phyloP scores from a whole-genome alignment of 2,329 filamentous ascomycete genomes.

The Emmonsiellopsis sp. region DNA sequence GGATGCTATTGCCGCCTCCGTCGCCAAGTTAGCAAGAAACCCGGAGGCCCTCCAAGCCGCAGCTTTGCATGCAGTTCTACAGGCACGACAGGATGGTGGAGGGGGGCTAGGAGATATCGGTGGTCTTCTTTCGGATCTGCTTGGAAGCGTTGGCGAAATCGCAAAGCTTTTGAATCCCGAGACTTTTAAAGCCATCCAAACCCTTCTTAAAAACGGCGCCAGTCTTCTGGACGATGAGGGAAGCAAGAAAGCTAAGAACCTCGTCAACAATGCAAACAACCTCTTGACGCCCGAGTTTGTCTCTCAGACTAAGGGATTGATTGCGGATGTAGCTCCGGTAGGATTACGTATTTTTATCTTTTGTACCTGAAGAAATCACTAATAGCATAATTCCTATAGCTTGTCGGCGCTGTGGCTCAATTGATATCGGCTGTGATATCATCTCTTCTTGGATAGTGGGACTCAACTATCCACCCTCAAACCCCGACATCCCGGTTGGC shows the following conservation, averaged over 20 bases:
- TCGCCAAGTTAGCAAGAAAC: not conserved
- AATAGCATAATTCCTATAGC: not conserved
- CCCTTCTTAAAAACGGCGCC: not conserved
- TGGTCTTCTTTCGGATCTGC: not conserved
- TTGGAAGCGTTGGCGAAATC: not conserved
- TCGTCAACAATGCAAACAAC: conserved; percentile 1
- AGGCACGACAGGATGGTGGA: not conserved
- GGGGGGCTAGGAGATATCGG: not conserved
- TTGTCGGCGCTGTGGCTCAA: not conserved
- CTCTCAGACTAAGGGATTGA: not conserved
- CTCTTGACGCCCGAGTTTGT: conserved; percentile 1
- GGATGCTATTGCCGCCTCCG: not conserved
- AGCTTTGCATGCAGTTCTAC: not conserved
- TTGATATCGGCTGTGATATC: not conserved
- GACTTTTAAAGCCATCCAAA: conserved; percentile 5
- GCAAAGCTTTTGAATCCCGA: conserved; percentile 4
- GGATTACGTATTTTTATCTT: not conserved
- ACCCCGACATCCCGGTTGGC: too few relatives aligned
- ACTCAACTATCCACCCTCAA: not conserved
- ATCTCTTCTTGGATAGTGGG: not conserved
- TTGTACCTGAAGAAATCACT: not conserved
- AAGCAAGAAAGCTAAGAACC: conserved; percentile 4
- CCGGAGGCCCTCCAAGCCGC: not conserved
- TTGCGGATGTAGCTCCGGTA: conserved; percentile 2
- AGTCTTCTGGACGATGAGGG: conserved; percentile 4